These are phyloP conservation scores for Pichia sp. DNA, from an alignment of 1,139 yeast species.

Conservation along the genomic window DNA sequence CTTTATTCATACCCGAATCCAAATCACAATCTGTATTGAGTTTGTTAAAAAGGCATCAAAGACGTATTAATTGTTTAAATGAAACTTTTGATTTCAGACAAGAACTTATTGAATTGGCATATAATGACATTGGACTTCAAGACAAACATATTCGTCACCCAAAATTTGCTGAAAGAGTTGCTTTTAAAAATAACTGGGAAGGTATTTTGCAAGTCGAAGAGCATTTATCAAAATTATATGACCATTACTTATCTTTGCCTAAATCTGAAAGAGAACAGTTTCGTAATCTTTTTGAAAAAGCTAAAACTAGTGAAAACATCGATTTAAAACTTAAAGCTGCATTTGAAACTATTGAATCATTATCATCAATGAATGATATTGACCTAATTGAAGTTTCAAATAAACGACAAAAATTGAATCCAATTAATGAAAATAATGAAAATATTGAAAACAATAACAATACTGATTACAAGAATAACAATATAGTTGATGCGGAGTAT, in stretches of 20 bases:
- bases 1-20: conserved; percentile 31
- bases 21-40: conserved; percentile 22
- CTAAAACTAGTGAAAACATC: neutral
- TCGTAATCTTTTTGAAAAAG: neutral
- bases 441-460: neutral
- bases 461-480: neutral
- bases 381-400: neutral
- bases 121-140: neutral
- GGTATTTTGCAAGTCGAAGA: neutral
- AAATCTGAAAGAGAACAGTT: conserved; percentile 5
- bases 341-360: neutral
- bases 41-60: conserved; percentile 29
- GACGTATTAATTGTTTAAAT: conserved; percentile 30
- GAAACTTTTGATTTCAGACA: conserved; percentile 31
- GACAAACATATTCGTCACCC: conserved; percentile 3
- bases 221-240: neutral
- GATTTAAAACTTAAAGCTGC: neutral
- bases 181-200: conserved; percentile 21
- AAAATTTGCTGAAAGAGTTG: conserved; percentile 20
- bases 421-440: neutral
- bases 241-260: neutral
- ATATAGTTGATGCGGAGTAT: neutral
- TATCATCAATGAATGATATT: neutral
- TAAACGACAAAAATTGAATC: neutral
- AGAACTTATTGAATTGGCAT: conserved; percentile 12